Base-by-base conservation (phyloP, 768 basidiomycete species). In the Paxillus rubicundulus region DNA sequence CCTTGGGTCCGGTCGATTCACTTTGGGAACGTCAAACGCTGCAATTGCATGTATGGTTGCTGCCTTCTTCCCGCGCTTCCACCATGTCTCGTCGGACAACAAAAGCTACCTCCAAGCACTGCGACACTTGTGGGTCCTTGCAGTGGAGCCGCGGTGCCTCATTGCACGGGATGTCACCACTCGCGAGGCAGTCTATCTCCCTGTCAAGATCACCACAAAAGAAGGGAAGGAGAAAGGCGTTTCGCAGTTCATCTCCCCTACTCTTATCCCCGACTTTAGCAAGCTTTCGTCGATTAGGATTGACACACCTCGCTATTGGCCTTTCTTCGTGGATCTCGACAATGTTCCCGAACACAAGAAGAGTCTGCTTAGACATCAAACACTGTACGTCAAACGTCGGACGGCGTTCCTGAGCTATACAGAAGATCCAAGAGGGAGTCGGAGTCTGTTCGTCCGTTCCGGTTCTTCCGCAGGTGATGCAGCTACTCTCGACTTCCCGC, bases 281-380 rank as follows among this genome's bases (percentile, higher is more conserved):
- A 84, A 80, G 52, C 76, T 98, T 13, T 72, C 84, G 42, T 87
- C 89, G 4, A 87, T 99, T 60, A 78, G 87, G 42, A 86, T 95
- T 20, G 94, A 98, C 62, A 97, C 92, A 0, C 94, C 93, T 14
- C 84, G 97, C 5, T 98, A 99, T 68, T 97, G 92, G 91, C 88
- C 94, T 0, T 89, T 95, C 70, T 84, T 86, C 53, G 80, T 98
- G 32, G 89, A 95, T 61, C 81, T 89, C 17, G 78, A 83, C 37
- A 73, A 82, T 38, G 78, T 85, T 48, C 78, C 82, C 4, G 78
- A 77, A 13, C 88, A 96, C 66, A 82, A 82, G 45, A 79, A 81
- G 42, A 77, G 79, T 6, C 77, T 98, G 20, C 70, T 96, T 37
- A 77, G 76, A 32, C 87, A 79, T 52, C 88, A 93, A 59, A 96